Evolutionary conservation across 2,329 filamentous ascomycete genomes (phyloP), one percentile per base, ranked within the genome.

Genomic region (Aspergillus aculeatinus): DNA sequence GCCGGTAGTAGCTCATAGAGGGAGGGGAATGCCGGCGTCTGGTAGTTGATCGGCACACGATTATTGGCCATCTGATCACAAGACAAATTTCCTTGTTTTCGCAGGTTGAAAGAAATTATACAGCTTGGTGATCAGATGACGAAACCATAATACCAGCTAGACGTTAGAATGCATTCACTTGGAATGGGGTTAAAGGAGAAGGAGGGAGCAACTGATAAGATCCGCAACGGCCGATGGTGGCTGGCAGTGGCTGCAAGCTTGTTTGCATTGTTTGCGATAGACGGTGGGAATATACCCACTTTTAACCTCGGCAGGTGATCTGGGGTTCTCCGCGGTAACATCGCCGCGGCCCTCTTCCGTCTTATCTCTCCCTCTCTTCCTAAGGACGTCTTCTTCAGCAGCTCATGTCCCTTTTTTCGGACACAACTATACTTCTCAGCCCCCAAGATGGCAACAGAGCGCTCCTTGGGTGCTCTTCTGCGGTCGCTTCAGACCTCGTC

Each of bases 1-100:
- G 87, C 80, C 25, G 83, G 81, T 50, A 87, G 78, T 35, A 89
- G 87, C 85, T 91, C 89, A 79, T 92, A 92, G 61, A 97, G 87
- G 42, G 90, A 91, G 1, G 92, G 92, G 72, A 96, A 97, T 4
- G 80, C 74, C 21, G 92, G 92, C 23, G 85, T 84, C 27, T 76
- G 74, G 79, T 96, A 95, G 72, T 82, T 81, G 35, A 79, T 74
- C 1, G 84, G 84, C 55, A 78, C 74, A 51, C 77, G 77, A 65
- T 80, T 76, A 66, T 75, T 70, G 19, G 71, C 62, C 69, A 76
- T 74, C 54, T 58, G 53, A 25, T 12, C 55, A 35, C 16, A 42
- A 25, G 16, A 33, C 39, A 33, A 27, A 48, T 27, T 10, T 19
- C 11, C 12, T 39, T 25, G 48, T 61, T 60, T 61, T 42, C 16